Percentiles rank a stretch among this genome's conserved stretches.
These are phyloP conservation scores for Lathyrus oleraceus DNA, from an alignment of 306 rosid species.

Conservation along the genomic window DNA sequence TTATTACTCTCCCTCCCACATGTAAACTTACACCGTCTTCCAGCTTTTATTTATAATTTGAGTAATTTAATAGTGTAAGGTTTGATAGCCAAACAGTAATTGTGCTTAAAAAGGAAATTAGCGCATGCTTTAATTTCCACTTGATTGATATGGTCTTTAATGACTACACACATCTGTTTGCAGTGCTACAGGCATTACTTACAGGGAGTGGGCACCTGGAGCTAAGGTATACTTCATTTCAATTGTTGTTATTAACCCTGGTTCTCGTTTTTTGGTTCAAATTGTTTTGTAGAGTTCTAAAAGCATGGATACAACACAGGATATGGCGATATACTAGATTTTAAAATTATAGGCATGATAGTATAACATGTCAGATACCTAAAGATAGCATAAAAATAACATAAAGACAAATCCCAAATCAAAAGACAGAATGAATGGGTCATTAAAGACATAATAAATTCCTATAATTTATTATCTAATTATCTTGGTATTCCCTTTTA, in stretches of 20 bases:
- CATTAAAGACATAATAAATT: neutral
- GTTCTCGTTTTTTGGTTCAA: conserved; percentile 14
- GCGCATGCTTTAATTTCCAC: neutral
- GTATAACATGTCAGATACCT: neutral
- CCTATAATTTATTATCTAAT: neutral
- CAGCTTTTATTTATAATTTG: neutral
- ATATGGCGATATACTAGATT: neutral
- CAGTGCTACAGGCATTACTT: conserved; percentile 89
- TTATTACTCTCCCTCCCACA: neutral
- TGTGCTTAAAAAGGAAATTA: conserved; percentile 12
- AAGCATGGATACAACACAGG: conserved; percentile 6
- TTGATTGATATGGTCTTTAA: conserved; percentile 27
- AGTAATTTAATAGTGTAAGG: neutral
- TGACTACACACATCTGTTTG: conserved; percentile 39
- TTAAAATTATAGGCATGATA: conserved; percentile 2
- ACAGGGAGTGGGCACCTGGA: conserved; percentile 98
- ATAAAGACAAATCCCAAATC: neutral
- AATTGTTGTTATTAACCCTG: conserved; percentile 1
- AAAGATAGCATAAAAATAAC: neutral
- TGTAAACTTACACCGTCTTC: neutral
- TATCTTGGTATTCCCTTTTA: conserved; percentile 11
- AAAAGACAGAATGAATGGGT: neutral
- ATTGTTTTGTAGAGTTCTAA: conserved; percentile 12
- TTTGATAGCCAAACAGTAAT: conserved; percentile 5
- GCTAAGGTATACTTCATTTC: conserved; percentile 68